Evolutionary conservation across 345 rosid genomes (phyloP), one percentile per base, ranked within the genome.

Genomic region (Sisymbrium altissimum): DNA sequence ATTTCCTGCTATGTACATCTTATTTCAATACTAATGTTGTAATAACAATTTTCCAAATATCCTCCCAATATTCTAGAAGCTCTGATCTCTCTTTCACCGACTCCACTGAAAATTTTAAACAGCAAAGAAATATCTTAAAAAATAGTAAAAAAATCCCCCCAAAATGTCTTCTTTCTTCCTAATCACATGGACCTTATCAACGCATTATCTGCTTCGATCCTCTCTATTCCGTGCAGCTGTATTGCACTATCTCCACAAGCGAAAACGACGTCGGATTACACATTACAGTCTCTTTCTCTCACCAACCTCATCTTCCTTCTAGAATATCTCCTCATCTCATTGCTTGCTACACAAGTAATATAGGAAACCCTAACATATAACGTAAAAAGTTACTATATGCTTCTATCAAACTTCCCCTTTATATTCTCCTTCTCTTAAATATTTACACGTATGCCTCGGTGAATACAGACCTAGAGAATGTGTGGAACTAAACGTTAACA

Each of bases 181-280:
- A 77, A 71, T 77, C 76, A 70, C 72, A 77, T 77, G 76, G 72
- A 64, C 72, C 67, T 38, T 64, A 77, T 77, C 67, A 77, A 70
- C 72, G 67, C 71, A 64, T 57, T 30, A 77, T 70, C 14, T 15
- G 49, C 63, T 23, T 70, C 25, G 63, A 27, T 57, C 66, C 14
- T 30, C 33, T 56, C 36, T 71, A 45, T 46, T 71, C 14, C 29
- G 15, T 65, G 80, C 77, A 71, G 77, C 80, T 77, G 80, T 77
- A 65, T 13, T 23, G 57, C 80, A 77, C 72, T 77, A 65, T 23
- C 76, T 71, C 56, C 70, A 30, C 67, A 48, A 10, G 19, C 10
- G 61, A 64, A 64, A 64, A 48, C 56, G 71, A 77, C 80, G 25
- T 77, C 49, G 57, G 60, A 21, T 21, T 50, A 52, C 6, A 49